A percentile compares a stretch with the other conserved stretches of the same genome.
phyloP scores from a whole-genome alignment of 2,329 filamentous ascomycete genomes.

The Xylariaceae sp. region DNA sequence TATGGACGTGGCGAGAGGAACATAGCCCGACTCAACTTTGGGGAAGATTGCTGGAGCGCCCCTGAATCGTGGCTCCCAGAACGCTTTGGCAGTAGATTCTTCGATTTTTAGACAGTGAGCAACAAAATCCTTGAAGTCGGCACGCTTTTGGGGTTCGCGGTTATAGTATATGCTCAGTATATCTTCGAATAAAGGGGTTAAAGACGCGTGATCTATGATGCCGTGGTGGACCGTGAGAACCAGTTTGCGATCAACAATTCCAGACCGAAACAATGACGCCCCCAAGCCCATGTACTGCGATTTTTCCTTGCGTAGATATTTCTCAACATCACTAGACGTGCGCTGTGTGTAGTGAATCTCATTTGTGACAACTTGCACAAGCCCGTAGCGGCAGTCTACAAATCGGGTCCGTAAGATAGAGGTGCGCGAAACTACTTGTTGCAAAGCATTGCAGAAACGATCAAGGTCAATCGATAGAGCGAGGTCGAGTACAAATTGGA shows the following conservation, averaged over 20 bases:
- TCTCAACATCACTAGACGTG: background rate
- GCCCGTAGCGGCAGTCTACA: conserved; percentile 19
- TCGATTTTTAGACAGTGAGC: conserved; percentile 11
- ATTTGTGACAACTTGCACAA: conserved; percentile 22
- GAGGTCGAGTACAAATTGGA: conserved; percentile 11
- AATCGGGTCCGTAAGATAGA: conserved; percentile 26
- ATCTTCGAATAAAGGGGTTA: conserved; percentile 12
- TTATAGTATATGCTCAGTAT: conserved; percentile 15
- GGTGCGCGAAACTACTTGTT: conserved; percentile 18
- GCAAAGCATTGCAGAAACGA: conserved; percentile 20
- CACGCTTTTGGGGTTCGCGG: background rate
- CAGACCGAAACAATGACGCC: background rate
- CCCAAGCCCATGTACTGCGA: background rate
- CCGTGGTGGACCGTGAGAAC: conserved; percentile 24
- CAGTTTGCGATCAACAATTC: conserved; percentile 19
- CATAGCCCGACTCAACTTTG: background rate
- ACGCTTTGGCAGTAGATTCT: conserved; percentile 16
- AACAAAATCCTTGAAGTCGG: conserved; percentile 22
- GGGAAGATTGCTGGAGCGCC: conserved; percentile 23
- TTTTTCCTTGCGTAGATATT: conserved; percentile 2
- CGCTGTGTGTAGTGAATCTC: conserved; percentile 15
- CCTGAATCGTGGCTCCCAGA: conserved; percentile 25
- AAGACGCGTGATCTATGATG: conserved; percentile 13
- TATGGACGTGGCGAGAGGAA: conserved; percentile 2
- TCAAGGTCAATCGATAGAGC: conserved; percentile 7